These are phyloP conservation scores for Neofusicoccum umdonicola DNA, from an alignment of 2,329 filamentous ascomycete species.

Conservation along the genomic window DNA sequence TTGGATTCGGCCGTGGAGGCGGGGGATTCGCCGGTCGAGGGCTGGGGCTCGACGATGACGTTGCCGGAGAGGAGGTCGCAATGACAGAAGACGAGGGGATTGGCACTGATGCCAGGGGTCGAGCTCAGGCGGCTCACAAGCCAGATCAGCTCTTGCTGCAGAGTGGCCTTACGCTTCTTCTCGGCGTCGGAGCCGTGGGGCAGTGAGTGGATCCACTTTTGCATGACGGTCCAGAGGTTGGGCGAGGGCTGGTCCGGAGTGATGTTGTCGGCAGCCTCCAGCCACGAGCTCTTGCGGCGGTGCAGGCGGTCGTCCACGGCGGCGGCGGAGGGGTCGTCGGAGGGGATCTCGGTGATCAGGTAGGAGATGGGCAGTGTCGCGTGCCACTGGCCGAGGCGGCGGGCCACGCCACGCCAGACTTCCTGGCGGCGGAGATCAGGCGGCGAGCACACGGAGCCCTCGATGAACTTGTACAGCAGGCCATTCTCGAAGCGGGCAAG, in stretches of 20 bases:
- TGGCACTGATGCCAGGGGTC: conserved; percentile 64
- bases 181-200: conserved; percentile 71
- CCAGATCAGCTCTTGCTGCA: conserved; percentile 73
- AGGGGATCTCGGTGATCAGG: conserved; percentile 40
- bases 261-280: conserved; percentile 36
- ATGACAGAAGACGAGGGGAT: conserved; percentile 87
- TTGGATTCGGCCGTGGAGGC: conserved; percentile 26
- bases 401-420: conserved; percentile 80
- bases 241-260: conserved; percentile 70
- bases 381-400: conserved; percentile 89
- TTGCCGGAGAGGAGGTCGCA: conserved; percentile 96
- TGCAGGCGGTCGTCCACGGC: conserved; percentile 26
- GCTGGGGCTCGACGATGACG: conserved; percentile 73
- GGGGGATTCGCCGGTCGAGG: conserved; percentile 31
- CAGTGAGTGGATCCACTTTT: conserved; percentile 89
- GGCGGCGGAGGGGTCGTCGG: conserved; percentile 25
- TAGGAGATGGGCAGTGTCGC: conserved; percentile 61
- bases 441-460: conserved; percentile 74
- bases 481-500: conserved; percentile 94
- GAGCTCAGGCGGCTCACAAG: conserved; percentile 71
- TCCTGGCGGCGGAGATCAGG: conserved; percentile 73
- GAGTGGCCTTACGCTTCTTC: conserved; percentile 60
- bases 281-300: conserved; percentile 33
- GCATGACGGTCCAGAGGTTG: conserved; percentile 92
- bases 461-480: conserved; percentile 89